phyloP scores from a whole-genome alignment of 1,284 basidiomycete species.

The Ceratobasidium sp. region DNA sequence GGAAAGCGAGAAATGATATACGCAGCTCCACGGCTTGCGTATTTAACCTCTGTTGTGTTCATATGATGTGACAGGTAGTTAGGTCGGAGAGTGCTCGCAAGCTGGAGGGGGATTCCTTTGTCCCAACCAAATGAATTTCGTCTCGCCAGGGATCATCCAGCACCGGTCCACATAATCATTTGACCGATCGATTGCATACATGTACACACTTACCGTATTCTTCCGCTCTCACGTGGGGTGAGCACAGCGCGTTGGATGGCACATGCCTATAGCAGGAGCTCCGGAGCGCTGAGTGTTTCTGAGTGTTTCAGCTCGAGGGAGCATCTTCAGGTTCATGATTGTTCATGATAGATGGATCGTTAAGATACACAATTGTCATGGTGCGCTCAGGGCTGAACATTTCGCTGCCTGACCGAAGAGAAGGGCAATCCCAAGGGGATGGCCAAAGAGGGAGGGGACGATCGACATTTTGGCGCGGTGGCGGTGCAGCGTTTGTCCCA shows the following conservation, averaged over 20 bases:
- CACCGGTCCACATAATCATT: neutral
- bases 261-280: constrained; percentile 10
- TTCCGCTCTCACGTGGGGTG: constrained; percentile 11
- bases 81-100: neutral
- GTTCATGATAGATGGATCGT: constrained; percentile 1
- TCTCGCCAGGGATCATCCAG: neutral
- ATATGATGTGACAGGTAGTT: neutral
- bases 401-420: neutral
- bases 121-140: constrained; percentile 27
- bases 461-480: constrained; percentile 25
- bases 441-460: neutral
- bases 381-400: constrained; percentile 1
- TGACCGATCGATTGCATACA: constrained; percentile 10
- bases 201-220: constrained; percentile 3
- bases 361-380: neutral
- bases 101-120: constrained; percentile 26
- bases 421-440: neutral
- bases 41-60: constrained; percentile 20
- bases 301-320: constrained; percentile 20
- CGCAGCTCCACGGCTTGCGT: constrained; percentile 5
- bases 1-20: constrained; percentile 1
- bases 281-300: neutral
- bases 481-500: constrained; percentile 34
- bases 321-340: neutral
- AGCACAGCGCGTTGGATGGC: constrained; percentile 17